phyloP scores from a whole-genome alignment of 1,139 yeast species.

The Arxiozyma slooffiae region DNA sequence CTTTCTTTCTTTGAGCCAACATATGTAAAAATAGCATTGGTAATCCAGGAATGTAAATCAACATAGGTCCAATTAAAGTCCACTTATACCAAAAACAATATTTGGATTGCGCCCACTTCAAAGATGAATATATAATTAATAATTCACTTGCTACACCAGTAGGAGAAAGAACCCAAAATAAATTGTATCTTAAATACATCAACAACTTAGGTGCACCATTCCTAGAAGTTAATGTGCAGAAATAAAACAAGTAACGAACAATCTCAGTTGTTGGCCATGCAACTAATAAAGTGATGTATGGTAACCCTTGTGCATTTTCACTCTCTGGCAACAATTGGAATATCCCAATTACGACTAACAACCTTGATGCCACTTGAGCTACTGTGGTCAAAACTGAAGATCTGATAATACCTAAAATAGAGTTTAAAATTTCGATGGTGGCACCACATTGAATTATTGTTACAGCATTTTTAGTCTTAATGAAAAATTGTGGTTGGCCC shows the following conservation, averaged over 20 bases:
- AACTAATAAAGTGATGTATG: slow-evolving; percentile 53
- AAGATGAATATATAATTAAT: slow-evolving; percentile 55
- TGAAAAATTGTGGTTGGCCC: slow-evolving; percentile 55
- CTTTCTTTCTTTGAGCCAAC: slow-evolving; percentile 77
- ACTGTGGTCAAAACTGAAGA: slow-evolving; percentile 77
- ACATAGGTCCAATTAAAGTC: slow-evolving; percentile 46
- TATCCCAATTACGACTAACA: slow-evolving; percentile 76
- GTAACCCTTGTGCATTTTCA: slow-evolving; percentile 41
- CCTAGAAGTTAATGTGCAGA: slow-evolving; percentile 33
- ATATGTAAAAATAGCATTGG: slow-evolving; percentile 78
- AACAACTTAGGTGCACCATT: slow-evolving; percentile 47
- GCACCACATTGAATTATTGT: slow-evolving; percentile 77
- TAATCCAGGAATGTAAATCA: slow-evolving; percentile 76
- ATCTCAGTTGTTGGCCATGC: slow-evolving; percentile 93
- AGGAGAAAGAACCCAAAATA: slow-evolving; percentile 79
- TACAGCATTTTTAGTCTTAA: slow-evolving; percentile 49
- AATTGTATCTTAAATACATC: slow-evolving; percentile 69
- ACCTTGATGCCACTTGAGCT: slow-evolving; percentile 79
- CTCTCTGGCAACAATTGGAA: slow-evolving; percentile 68
- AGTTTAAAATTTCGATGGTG: slow-evolving; percentile 67
- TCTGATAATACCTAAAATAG: slow-evolving; percentile 67
- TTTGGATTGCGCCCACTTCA: slow-evolving; percentile 47
- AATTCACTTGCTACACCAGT: slow-evolving; percentile 84
- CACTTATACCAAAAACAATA: slow-evolving; percentile 47
- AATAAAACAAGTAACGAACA: slow-evolving; percentile 79